A percentile compares a stretch with the other conserved stretches of the same genome.
phyloP scores from a whole-genome alignment of 192 early-diverging fungal species.

The Coemansia sp. region DNA sequence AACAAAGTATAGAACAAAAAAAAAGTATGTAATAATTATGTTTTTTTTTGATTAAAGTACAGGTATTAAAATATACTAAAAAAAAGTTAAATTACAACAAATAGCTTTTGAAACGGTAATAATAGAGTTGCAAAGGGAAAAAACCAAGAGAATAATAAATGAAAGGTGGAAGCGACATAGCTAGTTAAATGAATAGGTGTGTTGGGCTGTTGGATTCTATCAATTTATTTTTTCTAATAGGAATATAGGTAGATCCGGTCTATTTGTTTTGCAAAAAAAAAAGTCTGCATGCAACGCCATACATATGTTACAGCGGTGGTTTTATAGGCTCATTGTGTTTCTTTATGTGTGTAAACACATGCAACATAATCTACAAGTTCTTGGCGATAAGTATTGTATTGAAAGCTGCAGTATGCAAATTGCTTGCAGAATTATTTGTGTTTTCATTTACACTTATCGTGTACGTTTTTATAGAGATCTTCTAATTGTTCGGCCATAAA shows the following conservation, averaged over 20 bases:
- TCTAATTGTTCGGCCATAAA: neutral
- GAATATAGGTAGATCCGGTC: no score
- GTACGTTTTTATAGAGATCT: neutral
- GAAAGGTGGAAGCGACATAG: neutral
- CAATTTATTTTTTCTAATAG: no score
- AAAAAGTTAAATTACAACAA: no score
- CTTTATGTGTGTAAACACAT: neutral
- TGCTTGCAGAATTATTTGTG: neutral
- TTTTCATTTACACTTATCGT: neutral
- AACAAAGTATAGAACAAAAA: neutral
- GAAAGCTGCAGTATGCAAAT: no score
- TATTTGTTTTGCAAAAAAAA: neutral
- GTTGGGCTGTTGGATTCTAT: no score
- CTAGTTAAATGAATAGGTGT: no score
- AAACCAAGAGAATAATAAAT: neutral
- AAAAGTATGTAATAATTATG: neutral
- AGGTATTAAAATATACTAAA: no score
- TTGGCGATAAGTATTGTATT: no score
- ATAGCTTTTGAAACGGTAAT: no score
- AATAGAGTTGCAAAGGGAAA: no score
- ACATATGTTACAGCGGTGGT: neutral
- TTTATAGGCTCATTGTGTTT: neutral
- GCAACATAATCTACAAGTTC: no score
- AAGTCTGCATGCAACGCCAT: neutral
- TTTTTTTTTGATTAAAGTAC: neutral